phyloP scores from a whole-genome alignment of 2,329 filamentous ascomycete genomes.

The Scytalidium sp. region DNA sequence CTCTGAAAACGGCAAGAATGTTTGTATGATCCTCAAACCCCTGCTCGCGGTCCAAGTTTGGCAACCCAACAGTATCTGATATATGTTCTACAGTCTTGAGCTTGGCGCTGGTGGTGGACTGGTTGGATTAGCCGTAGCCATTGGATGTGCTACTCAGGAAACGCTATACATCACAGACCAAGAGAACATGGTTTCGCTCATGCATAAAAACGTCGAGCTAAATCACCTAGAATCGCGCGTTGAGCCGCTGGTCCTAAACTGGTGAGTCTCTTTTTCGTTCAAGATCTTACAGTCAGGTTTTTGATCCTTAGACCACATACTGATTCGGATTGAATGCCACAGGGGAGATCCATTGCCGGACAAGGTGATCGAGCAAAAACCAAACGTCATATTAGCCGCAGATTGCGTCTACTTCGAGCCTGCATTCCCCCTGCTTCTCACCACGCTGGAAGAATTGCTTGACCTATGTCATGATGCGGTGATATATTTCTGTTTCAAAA shows the following conservation, averaged over 20 bases:
- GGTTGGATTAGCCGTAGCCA: conserved; percentile 65
- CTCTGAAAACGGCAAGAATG: conserved; percentile 68
- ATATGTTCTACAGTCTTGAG: conserved; percentile 65
- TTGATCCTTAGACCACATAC: conserved; percentile 8
- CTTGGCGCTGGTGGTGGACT: conserved; percentile 89
- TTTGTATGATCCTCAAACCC: conserved; percentile 34
- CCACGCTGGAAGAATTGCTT: conserved; percentile 73
- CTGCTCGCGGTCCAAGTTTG: too few relatives aligned
- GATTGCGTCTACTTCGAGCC: conserved; percentile 98
- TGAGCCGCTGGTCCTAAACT: conserved; percentile 72
- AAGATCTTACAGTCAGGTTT: conserved; percentile 24
- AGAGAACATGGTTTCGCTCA: conserved; percentile 77
- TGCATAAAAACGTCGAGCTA: conserved; percentile 82
- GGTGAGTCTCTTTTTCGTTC: conserved; percentile 49
- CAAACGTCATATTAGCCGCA: conserved; percentile 84
- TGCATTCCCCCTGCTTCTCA: conserved; percentile 81
- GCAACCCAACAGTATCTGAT: background rate
- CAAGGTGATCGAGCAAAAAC: conserved; percentile 52
- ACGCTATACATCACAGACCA: conserved; percentile 85
- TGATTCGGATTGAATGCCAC: conserved; percentile 6
- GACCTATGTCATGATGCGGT: conserved; percentile 64
- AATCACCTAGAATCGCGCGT: conserved; percentile 68
- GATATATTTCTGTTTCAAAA: conserved; percentile 91
- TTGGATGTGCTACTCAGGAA: conserved; percentile 49
- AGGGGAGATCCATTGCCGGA: conserved; percentile 61